A percentile compares a stretch with the other conserved stretches of the same genome.
Evolutionary conservation across 2,329 filamentous ascomycete species (phyloP).

Genomic region (Calycina herbarum): DNA sequence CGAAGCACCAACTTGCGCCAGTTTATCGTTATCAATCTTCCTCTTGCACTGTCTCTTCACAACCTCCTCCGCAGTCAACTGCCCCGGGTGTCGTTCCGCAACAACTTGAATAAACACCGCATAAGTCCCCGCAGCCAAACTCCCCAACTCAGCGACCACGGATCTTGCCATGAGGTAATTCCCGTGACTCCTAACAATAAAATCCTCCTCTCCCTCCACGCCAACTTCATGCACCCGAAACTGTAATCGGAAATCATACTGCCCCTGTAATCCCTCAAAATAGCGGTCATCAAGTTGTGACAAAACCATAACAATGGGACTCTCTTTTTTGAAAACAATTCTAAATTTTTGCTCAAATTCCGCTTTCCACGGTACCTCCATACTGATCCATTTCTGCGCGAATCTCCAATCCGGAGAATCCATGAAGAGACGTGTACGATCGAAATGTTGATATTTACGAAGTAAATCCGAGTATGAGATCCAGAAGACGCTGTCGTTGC

Average conservation of each 20-base stretch:
- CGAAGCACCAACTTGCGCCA: conserved; percentile 56
- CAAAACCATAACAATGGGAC: conserved; percentile 59
- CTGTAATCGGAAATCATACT: conserved; percentile 52
- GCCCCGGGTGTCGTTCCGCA: conserved; percentile 46
- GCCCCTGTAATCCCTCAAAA: conserved; percentile 60
- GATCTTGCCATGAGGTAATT: conserved; percentile 60
- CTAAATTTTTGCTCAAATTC: conserved; percentile 63
- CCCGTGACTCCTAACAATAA: conserved; percentile 58
- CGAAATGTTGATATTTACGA: conserved; percentile 61
- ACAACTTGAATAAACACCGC: conserved; percentile 57
- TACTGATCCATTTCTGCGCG: conserved; percentile 60
- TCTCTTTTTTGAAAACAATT: conserved; percentile 55
- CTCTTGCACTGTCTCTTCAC: conserved; percentile 51
- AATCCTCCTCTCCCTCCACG: conserved; percentile 50
- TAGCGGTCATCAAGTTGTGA: conserved; percentile 64
- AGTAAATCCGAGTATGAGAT: conserved; percentile 63
- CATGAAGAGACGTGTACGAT: conserved; percentile 62
- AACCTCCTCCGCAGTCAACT: conserved; percentile 55
- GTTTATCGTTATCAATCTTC: conserved; percentile 54
- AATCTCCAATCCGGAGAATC: conserved; percentile 56
- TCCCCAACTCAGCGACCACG: conserved; percentile 57
- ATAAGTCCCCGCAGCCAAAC: conserved; percentile 57
- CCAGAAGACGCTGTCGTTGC: conserved; percentile 64
- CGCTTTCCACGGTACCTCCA: conserved; percentile 61
- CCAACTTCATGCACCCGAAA: conserved; percentile 49